phyloP scores from a whole-genome alignment of 2,329 filamentous ascomycete genomes.

The Myrmaecium sp. region DNA sequence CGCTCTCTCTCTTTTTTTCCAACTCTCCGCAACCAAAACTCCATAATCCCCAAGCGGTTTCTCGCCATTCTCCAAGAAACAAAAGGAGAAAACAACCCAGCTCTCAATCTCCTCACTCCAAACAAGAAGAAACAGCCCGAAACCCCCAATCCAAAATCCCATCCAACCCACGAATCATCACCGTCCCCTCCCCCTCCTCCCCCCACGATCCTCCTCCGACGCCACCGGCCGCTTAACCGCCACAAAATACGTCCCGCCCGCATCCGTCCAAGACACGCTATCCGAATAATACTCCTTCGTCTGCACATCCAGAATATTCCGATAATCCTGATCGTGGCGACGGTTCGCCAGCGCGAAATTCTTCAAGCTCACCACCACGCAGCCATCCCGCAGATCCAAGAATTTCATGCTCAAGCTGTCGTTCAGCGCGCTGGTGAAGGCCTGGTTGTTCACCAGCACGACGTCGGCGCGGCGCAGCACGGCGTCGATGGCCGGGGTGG shows the following conservation, averaged over 20 bases:
- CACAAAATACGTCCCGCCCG: conserved; percentile 73
- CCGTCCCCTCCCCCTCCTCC: too few relatives aligned
- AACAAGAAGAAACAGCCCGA: too few relatives aligned
- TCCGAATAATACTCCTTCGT: conserved; percentile 51
- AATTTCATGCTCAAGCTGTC: conserved; percentile 76
- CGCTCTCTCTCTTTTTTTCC: too few relatives aligned
- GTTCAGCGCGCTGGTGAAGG: conserved; percentile 78
- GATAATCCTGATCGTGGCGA: conserved; percentile 63
- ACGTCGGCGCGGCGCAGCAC: conserved; percentile 76
- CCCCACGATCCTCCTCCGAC: too few relatives aligned
- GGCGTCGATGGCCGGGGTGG: conserved; percentile 50
- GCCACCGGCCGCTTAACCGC: too few relatives aligned
- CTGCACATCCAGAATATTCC: conserved; percentile 65
- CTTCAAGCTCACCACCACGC: conserved; percentile 79
- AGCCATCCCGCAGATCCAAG: conserved; percentile 79
- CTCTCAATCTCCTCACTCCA: too few relatives aligned
- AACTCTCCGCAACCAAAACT: too few relatives aligned
- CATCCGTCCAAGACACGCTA: conserved; percentile 79
- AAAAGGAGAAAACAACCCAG: too few relatives aligned
- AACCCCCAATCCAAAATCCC: too few relatives aligned
- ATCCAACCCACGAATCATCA: too few relatives aligned
- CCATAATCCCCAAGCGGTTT: too few relatives aligned
- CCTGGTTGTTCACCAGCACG: conserved; percentile 96
- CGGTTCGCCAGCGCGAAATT: conserved; percentile 67
- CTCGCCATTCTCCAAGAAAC: too few relatives aligned